Base-by-base conservation (phyloP, 2,329 filamentous ascomycete species). In the Akanthomyces muscarius region DNA sequence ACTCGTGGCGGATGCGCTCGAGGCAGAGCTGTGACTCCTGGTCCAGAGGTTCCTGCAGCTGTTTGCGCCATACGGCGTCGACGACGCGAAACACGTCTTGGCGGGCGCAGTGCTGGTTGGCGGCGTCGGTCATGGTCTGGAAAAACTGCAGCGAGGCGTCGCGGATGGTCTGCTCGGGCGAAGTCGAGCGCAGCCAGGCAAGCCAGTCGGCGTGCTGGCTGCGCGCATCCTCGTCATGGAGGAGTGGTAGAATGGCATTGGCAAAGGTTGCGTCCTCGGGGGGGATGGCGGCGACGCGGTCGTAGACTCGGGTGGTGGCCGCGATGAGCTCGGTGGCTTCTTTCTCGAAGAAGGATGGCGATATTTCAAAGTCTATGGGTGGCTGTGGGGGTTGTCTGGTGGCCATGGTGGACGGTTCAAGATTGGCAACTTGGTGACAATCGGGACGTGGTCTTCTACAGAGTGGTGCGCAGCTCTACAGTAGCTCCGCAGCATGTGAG, bases 131-230 rank as follows among this genome's bases (percentile, higher is more conserved):
- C 79, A 90, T 83, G 65, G 90, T 76, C 75, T 86, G 86, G 72
- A 89, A 86, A 0, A 88, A 88, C 70, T 90, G 84, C 62, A 86
- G 88, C 13, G 86, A 89, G 18, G 88, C 87, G 77, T 90, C 85
- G 21, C 89, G 84, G 50, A 92, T 78, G 62, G 80, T 82, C 65
- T 82, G 79, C 69, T 89, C 80, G 3, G 80, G 83, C n/a, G 87
- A 89, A 5, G 91, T 87, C 63, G 88, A 86, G 71, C 91, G 86
- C 75, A 91, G 91, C 76, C 92, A 91, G 65, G 85, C 84, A 33
- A 92, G 77, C 65, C 91, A 91, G 64, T 86, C 81, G 45, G 79
- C 75, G 65, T 81, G 78, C 47, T 90, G 76, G 1, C 79, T 79
- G 68, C 81, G 78, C 30, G 78, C 71, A 72, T 91, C 88, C 76